Percentiles rank a stretch among this genome's conserved stretches.
Conservation (phyloP, 2,329 filamentous ascomycete genomes). For the Fusarium ramigenum region DNA sequence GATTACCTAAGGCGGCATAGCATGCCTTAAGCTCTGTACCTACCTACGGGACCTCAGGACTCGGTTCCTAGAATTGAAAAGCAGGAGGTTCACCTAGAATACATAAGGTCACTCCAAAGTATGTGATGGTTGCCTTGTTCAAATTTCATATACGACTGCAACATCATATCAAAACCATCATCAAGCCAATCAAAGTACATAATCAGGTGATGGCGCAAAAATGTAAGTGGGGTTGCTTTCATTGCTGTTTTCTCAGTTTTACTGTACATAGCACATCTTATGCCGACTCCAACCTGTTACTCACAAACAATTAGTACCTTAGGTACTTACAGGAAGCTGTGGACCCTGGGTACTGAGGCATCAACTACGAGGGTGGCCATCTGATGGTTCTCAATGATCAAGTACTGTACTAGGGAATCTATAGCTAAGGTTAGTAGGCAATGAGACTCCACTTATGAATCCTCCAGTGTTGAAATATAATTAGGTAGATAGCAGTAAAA, state of each 20-base stretch:
- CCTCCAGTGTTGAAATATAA: neutral
- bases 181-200: neutral
- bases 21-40: neutral
- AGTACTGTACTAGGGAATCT: neutral
- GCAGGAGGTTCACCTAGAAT: neutral
- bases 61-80: neutral
- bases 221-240: slow-evolving; percentile 7
- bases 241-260: neutral
- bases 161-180: neutral
- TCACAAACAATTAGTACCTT: neutral
- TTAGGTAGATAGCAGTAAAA: neutral
- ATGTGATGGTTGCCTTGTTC: neutral
- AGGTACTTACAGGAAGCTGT: neutral
- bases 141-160: neutral
- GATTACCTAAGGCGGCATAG: slow-evolving; percentile 15
- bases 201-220: neutral
- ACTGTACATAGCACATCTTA: neutral
- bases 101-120: neutral
- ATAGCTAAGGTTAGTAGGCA: neutral
- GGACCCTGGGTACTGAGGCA: neutral
- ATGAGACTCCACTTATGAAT: neutral
- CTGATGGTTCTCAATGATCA: neutral
- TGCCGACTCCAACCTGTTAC: slow-evolving; percentile 13
- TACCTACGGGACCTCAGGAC: neutral
- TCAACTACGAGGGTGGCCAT: neutral